Evolutionary conservation across 2,329 filamentous ascomycete species (phyloP).

Genomic region (Penicillium freii): DNA sequence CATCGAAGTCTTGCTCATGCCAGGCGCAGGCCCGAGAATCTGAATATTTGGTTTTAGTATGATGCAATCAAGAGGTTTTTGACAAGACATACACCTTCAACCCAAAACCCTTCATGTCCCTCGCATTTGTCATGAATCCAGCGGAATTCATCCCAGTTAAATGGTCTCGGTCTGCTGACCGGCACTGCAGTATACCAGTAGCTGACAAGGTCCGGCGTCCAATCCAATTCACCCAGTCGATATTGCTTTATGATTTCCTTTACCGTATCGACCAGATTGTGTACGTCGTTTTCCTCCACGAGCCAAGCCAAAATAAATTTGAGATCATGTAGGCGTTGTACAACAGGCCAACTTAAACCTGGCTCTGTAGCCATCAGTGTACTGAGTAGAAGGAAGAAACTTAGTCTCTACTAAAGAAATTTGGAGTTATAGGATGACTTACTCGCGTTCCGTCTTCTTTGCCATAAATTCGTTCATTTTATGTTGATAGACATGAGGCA

Average conservation of each 20-base stretch:
- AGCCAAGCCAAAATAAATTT: not conserved
- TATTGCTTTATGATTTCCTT: not conserved
- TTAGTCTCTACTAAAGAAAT: not conserved
- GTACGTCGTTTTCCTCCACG: not conserved
- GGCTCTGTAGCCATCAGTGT: not conserved
- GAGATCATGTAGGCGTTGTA: not conserved
- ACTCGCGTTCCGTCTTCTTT: not conserved
- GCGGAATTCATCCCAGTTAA: conserved; percentile 1
- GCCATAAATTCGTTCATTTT: not conserved
- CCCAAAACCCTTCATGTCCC: conserved; percentile 3
- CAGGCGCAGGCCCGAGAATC: not conserved
- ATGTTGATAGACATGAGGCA: not conserved
- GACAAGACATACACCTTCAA: conserved; percentile 2
- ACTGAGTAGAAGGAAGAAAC: not conserved
- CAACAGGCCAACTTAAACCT: not conserved
- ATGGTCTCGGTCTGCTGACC: not conserved
- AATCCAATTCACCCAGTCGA: not conserved
- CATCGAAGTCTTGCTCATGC: not conserved
- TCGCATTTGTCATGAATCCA: not conserved
- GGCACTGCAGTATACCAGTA: conserved; percentile 3
- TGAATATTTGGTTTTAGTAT: not conserved
- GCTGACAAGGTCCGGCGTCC: not conserved
- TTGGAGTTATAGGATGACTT: not conserved
- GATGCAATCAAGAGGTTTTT: not conserved
- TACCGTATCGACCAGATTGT: not conserved